Evolutionary conservation across 1,284 basidiomycete species (phyloP), one percentile per base, ranked within the genome.

Genomic region (Schizophyllum amplum): DNA sequence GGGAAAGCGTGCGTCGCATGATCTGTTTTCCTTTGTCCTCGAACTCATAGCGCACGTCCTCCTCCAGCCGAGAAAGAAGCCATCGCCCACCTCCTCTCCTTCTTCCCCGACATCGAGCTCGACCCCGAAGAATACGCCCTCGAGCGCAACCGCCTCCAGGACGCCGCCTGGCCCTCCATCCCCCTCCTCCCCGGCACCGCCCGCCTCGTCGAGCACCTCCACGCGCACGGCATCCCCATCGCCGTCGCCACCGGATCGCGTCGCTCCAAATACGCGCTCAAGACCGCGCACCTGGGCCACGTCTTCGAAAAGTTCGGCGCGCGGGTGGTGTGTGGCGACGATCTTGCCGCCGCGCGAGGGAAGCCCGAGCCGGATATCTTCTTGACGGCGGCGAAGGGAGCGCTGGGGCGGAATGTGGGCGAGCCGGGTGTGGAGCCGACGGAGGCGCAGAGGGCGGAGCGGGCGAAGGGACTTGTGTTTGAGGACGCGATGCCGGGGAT

Each of bases 281-380:
- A 92, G 67, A 85, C 84, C 0, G 69, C 67, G 3, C 79, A 87
- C 66, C 74, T 84, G 5, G 68, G 70, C 42, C 73, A 79, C n/a
- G 64, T 86, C 3, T 85, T 87, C 61, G 73, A 67, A 21, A 72
- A 75, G 50, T 91, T 91, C 65, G 79, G 74, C 52, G 80, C 75
- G 5, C 77, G 77, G 55, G 72, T 88, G 49, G 76, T 90, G 11
- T 92, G 89, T 65, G 83, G 75, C 27, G 85, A 90, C 61, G 88
- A 91, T 64, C 67, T 69, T 52, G 69, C 75, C 59, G 65, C 63
- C 64, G 79, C 76, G 66, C 71, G 71, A 17, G 82, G 85, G 11
- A 92, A 92, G 68, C 89, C 90, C 22, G 67, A 62, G 47, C 88
- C 90, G 13, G 90, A 91, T 68, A 81, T 90, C 17, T 92, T 90